phyloP scores from a whole-genome alignment of 192 early-diverging fungal species.

The Geranomyces michiganensis region DNA sequence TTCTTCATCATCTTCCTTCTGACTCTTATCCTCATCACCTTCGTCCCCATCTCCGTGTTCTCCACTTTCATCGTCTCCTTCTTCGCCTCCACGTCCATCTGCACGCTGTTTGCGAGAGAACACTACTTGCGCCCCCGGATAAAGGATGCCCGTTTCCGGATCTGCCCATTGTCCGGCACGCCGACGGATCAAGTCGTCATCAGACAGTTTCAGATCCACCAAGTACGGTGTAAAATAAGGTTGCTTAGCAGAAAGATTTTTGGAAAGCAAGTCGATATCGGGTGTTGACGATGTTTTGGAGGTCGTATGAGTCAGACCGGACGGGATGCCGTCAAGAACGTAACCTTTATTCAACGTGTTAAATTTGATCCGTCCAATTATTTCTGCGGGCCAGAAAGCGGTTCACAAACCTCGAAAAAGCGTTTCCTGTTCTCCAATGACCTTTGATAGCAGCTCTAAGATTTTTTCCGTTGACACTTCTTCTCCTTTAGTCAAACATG shows the following conservation, averaged over 20 bases:
- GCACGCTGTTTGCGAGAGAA: conserved; percentile 40
- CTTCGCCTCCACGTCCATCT: conserved; percentile 38
- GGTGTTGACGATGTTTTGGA: not conserved
- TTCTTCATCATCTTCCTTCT: conserved; percentile 34
- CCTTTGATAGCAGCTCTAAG: conserved; percentile 24
- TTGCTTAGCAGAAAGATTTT: conserved; percentile 10
- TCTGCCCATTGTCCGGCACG: conserved; percentile 46
- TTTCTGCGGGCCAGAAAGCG: not conserved
- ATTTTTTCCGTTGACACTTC: conserved; percentile 25
- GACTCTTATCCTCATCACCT: conserved; percentile 14
- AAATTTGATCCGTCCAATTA: too few relatives aligned
- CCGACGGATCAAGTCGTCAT: conserved; percentile 39
- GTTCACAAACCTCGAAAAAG: conserved; percentile 20
- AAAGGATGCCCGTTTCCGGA: conserved; percentile 43
- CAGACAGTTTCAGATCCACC: conserved; percentile 40
- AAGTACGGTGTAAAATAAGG: conserved; percentile 33
- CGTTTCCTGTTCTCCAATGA: conserved; percentile 26
- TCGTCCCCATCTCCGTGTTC: conserved; percentile 36
- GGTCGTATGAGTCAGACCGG: not conserved
- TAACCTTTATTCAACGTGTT: too few relatives aligned
- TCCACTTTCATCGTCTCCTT: conserved; percentile 17
- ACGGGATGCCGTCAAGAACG: conserved; percentile 42
- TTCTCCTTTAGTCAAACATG: conserved; percentile 23
- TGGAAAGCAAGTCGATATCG: conserved; percentile 22
- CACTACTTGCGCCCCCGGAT: conserved; percentile 50